Base-by-base conservation (phyloP, 2,329 filamentous ascomycete species). In the Cyphellophora europaea region DNA sequence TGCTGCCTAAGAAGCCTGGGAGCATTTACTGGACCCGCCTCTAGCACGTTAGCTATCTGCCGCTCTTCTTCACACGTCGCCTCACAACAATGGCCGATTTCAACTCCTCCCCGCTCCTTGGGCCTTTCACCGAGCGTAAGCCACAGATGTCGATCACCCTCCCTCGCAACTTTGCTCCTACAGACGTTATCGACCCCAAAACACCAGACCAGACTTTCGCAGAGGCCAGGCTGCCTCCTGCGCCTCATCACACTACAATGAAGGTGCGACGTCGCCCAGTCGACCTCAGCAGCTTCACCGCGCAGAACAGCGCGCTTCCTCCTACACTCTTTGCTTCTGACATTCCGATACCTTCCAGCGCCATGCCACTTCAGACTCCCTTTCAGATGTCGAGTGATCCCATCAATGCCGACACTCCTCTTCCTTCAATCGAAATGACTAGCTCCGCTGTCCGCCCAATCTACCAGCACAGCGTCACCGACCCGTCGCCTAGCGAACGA, bases 111-210 rank as follows among this genome's bases (percentile, higher is more conserved):
- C 47, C 47, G 4, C 45, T 42, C 14, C 38, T 47, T 10, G 21
- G 42, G 33, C 32, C 45, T 23, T 46, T 41, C 13, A 42, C 40
- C 11, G 53, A 57, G 42, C 51, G 55, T 40, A 55, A 55, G 45
- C 48, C 51, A 34, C 56, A 54, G 13, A 52, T 65, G 34, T 66
- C 63, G 38, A 62, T 61, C 35, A 66, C 63, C 15, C 49, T 66
- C 16, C 63, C 63, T 17, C 65, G 65, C 44, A 63, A 64, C 48
- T 66, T 66, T 48, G 63, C 59, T 8, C 47, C 47, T 13, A 27
- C 48, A 16, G 61, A 62, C 32, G 52, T 59, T 33, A 55, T 56
- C 32, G 54, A 54, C 36, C 63, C 63, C 15, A 61, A 49, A 44
- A 66, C 63, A 11, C 63, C 63, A 38, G 56, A 65, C 41, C 62